Conservation (phyloP, 2,329 filamentous ascomycete genomes). For the Stenocarpella maydis region DNA sequence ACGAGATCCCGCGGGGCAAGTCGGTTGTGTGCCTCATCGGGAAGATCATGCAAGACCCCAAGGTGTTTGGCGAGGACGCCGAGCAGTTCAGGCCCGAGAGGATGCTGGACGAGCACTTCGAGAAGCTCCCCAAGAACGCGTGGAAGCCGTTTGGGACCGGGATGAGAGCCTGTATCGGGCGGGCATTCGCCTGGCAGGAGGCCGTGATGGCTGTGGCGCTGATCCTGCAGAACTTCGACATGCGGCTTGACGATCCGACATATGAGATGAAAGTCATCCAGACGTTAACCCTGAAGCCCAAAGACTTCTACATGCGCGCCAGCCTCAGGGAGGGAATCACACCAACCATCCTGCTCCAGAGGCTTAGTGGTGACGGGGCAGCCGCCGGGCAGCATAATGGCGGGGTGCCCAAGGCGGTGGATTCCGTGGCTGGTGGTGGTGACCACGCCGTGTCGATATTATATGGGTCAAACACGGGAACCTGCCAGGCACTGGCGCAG, state of each 20-base stretch:
- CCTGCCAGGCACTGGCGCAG: conserved; percentile 73
- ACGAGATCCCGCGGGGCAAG: conserved; percentile 62
- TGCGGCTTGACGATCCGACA: conserved; percentile 66
- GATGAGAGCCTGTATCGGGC: conserved; percentile 74
- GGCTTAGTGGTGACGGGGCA: conserved; percentile 47
- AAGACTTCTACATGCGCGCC: conserved; percentile 69
- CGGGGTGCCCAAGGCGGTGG: conserved; percentile 48
- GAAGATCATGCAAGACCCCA: conserved; percentile 67
- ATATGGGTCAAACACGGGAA: conserved; percentile 78
- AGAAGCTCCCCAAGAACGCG: conserved; percentile 65
- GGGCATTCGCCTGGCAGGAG: conserved; percentile 80
- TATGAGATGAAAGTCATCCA: conserved; percentile 65
- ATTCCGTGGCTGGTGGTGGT: conserved; percentile 26
- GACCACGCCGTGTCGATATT: conserved; percentile 65
- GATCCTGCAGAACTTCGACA: conserved; percentile 76
- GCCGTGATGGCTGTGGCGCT: conserved; percentile 67
- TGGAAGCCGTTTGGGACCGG: conserved; percentile 74
- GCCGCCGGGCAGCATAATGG: conserved; percentile 55
- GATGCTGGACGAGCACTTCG: conserved; percentile 75
- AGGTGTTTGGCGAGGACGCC: conserved; percentile 71
- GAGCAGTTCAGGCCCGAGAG: conserved; percentile 73
- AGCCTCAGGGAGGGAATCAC: conserved; percentile 67
- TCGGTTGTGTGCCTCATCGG: conserved; percentile 57
- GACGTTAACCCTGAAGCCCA: conserved; percentile 69
- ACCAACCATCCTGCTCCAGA: conserved; percentile 55